Evolutionary conservation across 2,329 filamentous ascomycete genomes (phyloP), one percentile per base, ranked within the genome.

Genomic region (Aspergillus sp.): DNA sequence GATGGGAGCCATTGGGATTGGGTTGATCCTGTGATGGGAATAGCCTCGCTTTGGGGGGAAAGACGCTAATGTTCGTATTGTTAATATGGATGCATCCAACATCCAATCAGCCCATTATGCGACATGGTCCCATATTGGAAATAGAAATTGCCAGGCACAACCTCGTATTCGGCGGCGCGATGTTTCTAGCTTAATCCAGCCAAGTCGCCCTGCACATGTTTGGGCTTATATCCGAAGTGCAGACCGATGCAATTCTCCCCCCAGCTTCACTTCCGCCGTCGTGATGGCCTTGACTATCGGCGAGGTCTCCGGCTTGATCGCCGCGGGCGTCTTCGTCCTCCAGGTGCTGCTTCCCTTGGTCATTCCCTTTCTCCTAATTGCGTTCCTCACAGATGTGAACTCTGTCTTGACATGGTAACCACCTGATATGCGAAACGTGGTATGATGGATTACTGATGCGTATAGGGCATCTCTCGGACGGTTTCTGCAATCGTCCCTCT

Each of bases 271-370:
- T 30, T 11, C 26, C 3, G 10, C 26, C 26, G 26, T 11, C 26
- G 26, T 30, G 26, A 50, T 44, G 30, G 24, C 17, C 5, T 30
- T 69, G 22, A 73, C 70, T 2, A 61, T 76, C 30, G 71, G 68
- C 43, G 60, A 74, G 50, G 69, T 73, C 14, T 72, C 73, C 35
- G 73, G 71, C 49, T 64, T 73, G 36, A 73, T 76, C 45, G 71
- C 72, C 19, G 69, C 70, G 2, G 68, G 57, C 11, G 61, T 74
- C 30, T 68, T 69, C 49, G 35, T 73, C 14, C 55, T 74, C n/a
- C 70, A 71, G 53, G 56, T 73, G 41, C 62, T 70, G 32, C 60
- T 68, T 35, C 70, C 73, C 2, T 68, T 67, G 44, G 66, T 66
- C 14, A 56, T 75, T 5, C 66, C 68, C 0, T 60, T 72, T 16